Percentiles rank a stretch among this genome's conserved stretches.
Evolutionary conservation across 2,329 filamentous ascomycete genomes (phyloP).

Genomic region (Parafenestella ontariensis): DNA sequence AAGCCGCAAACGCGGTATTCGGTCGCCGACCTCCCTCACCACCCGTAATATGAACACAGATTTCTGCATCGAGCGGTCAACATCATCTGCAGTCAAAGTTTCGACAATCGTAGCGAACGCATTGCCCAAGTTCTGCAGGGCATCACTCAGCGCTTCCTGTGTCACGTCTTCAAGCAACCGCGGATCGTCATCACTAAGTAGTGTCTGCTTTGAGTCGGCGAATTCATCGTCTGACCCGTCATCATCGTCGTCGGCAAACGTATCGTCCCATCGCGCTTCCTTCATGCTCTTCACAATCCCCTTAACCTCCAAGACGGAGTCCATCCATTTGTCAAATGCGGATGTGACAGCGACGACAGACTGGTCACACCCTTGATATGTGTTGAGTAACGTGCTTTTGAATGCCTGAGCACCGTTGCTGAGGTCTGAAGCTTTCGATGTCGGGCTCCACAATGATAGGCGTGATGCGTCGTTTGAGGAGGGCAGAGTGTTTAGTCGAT

Average conservation of each 20-base stretch:
- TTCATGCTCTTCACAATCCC: slow-evolving; percentile 69
- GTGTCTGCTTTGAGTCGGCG: slow-evolving; percentile 68
- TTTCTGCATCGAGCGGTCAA: slow-evolving; percentile 49
- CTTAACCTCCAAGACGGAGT: slow-evolving; percentile 72
- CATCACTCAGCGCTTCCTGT: slow-evolving; percentile 61
- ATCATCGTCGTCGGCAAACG: slow-evolving; percentile 75
- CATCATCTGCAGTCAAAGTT: slow-evolving; percentile 53
- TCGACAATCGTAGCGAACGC: slow-evolving; percentile 62
- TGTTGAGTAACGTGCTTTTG: slow-evolving; percentile 71
- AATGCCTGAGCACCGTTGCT: slow-evolving; percentile 71
- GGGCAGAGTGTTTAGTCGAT: slow-evolving; percentile 67
- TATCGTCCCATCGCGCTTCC: slow-evolving; percentile 76
- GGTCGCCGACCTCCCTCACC: slow-evolving; percentile 74
- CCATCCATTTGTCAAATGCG: slow-evolving; percentile 75
- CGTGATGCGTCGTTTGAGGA: slow-evolving; percentile 50
- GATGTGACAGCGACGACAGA: slow-evolving; percentile 68
- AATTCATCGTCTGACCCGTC: slow-evolving; percentile 74
- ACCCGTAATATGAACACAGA: slow-evolving; percentile 72
- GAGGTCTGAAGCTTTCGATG: slow-evolving; percentile 70
- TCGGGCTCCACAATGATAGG: slow-evolving; percentile 71
- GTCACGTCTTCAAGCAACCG: slow-evolving; percentile 67
- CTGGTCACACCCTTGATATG: slow-evolving; percentile 75
- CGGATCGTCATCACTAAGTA: slow-evolving; percentile 77
- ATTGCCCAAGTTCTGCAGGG: slow-evolving; percentile 66
- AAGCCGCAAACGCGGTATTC: slow-evolving; percentile 47